Conservation (phyloP, 768 basidiomycete genomes). For the Lactarius sanguifluus region DNA sequence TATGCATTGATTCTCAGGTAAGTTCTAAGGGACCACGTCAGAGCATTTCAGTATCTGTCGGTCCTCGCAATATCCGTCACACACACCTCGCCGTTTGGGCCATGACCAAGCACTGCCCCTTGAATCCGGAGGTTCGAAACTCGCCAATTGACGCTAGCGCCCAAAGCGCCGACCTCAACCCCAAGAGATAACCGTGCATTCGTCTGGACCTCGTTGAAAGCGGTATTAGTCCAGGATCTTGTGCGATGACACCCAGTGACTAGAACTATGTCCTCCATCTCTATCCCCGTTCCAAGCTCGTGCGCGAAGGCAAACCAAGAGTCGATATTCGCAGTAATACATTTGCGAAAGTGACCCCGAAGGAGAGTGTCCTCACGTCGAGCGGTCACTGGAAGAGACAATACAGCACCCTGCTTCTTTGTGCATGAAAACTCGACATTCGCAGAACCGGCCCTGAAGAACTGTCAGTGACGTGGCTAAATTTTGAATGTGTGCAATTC, state of each 20-base stretch:
- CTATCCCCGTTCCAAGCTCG: not conserved
- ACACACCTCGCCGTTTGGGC: not conserved
- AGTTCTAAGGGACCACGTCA: not conserved
- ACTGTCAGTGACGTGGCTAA: not conserved
- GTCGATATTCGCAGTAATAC: not conserved
- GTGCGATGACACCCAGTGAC: not conserved
- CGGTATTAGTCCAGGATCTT: not conserved
- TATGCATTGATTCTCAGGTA: not conserved
- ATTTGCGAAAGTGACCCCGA: not conserved
- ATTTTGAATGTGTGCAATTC: not conserved
- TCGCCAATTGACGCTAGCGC: not conserved
- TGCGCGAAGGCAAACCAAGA: not conserved
- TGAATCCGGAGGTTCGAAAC: not conserved
- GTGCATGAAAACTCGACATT: not conserved
- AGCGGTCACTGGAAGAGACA: not conserved
- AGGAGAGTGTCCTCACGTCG: not conserved
- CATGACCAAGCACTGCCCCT: not conserved
- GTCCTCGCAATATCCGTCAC: not conserved
- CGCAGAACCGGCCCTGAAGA: not conserved
- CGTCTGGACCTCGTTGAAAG: not conserved
- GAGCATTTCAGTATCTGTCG: not conserved
- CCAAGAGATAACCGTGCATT: not conserved
- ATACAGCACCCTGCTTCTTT: not conserved
- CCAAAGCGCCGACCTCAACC: not conserved
- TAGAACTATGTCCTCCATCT: not conserved